These are phyloP conservation scores for Penicillium maclennaniae DNA, from an alignment of 495 filamentous ascomycete genomes.

Conservation along the genomic window DNA sequence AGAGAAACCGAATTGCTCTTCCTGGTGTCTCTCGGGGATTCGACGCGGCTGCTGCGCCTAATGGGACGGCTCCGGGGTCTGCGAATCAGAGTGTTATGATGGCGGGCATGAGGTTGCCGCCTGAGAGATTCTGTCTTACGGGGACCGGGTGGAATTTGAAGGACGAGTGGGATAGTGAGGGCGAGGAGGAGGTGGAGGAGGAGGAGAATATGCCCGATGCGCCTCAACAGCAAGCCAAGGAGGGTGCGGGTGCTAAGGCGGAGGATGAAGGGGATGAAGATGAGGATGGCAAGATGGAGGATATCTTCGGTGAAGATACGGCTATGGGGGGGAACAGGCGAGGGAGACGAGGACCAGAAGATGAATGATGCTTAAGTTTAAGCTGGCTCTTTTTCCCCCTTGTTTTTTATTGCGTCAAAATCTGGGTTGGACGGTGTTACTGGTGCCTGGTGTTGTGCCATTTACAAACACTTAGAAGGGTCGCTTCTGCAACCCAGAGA, in stretches of 20 bases:
- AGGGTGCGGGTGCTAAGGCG: conserved; percentile 30
- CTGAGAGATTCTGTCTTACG: conserved; percentile 87
- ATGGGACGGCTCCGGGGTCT: conserved; percentile 3
- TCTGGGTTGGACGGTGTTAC: conserved; percentile 19
- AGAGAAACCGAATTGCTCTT: conserved; percentile 75
- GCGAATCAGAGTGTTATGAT: conserved; percentile 38
- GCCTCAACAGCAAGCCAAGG: conserved; percentile 14
- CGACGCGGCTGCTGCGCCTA: conserved; percentile 23
- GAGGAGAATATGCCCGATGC: conserved; percentile 43
- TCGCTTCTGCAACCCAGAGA: not conserved
- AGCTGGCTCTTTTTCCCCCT: conserved; percentile 1
- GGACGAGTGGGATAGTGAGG: conserved; percentile 69
- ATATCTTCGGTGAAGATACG: conserved; percentile 52
- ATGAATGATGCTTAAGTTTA: conserved; percentile 45
- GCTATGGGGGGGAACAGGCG: conserved; percentile 45
- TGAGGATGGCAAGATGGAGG: conserved; percentile 58
- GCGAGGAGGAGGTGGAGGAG: conserved; percentile 53
- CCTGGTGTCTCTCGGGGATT: conserved; percentile 72
- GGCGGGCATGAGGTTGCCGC: conserved; percentile 76
- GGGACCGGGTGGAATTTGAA: conserved; percentile 79
- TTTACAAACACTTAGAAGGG: not conserved
- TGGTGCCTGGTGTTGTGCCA: conserved; percentile 20
- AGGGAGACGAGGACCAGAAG: conserved; percentile 41
- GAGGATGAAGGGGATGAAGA: conserved; percentile 37
- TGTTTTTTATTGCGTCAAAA: conserved; percentile 3